Evolutionary conservation across 768 basidiomycete genomes (phyloP).

Genomic region (Lactifluus pinguis): DNA sequence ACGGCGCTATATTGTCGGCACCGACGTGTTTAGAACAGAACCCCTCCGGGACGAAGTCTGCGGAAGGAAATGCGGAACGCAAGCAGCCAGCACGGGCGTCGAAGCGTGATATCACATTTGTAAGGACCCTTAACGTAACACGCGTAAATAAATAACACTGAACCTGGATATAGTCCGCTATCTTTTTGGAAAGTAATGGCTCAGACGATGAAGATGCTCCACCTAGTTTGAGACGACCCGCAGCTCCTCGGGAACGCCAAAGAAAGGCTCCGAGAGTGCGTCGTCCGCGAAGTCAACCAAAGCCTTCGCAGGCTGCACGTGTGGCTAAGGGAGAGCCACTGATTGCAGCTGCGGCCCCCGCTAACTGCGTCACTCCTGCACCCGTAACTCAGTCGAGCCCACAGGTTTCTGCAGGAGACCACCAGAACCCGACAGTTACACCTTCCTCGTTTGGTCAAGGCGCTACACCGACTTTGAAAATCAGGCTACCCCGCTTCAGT

Average conservation of each 20-base stretch:
- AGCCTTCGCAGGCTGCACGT: background rate
- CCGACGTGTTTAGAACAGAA: background rate
- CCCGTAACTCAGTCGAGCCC: background rate
- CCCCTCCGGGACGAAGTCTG: background rate
- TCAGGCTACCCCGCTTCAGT: conserved; percentile 15
- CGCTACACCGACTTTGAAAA: conserved; percentile 12
- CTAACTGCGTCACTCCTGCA: background rate
- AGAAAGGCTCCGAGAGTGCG: conserved; percentile 7
- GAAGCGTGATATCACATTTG: conserved; percentile 17
- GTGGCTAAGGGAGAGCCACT: conserved; percentile 1
- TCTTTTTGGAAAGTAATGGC: conserved; percentile 12
- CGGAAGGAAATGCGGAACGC: conserved; percentile 11
- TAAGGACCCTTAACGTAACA: background rate
- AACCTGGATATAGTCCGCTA: background rate
- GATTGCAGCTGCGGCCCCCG: background rate
- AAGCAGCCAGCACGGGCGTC: conserved; percentile 19
- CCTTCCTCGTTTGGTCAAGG: background rate
- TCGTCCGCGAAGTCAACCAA: conserved; percentile 6
- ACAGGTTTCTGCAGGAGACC: background rate
- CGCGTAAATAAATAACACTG: background rate
- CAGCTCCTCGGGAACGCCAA: conserved; percentile 7
- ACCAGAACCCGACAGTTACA: background rate
- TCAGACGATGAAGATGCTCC: conserved; percentile 10
- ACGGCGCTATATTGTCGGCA: background rate
- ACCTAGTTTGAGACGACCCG: background rate